Evolutionary conservation across 345 rosid species (phyloP).

Genomic region (Clarkia xantiana): DNA sequence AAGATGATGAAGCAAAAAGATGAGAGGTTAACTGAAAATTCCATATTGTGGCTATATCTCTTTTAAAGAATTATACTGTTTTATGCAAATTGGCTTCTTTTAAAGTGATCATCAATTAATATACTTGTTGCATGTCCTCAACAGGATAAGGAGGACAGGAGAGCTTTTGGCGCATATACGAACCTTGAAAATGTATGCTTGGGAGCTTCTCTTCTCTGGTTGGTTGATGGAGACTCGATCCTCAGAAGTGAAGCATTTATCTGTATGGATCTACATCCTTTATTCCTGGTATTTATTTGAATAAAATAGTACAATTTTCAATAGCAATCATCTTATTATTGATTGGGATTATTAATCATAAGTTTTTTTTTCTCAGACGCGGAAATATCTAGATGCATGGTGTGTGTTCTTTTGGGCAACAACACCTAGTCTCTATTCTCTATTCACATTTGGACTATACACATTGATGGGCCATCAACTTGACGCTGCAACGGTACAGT

Average conservation of each 20-base stretch:
- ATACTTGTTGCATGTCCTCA: slow-evolving; percentile 7
- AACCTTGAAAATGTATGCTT: slow-evolving; percentile 75
- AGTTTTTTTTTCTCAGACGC: slow-evolving; percentile 31
- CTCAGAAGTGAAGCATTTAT: slow-evolving; percentile 66
- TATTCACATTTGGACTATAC: slow-evolving; percentile 73
- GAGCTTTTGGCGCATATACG: slow-evolving; percentile 74
- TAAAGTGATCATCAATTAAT: neutral
- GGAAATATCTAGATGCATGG: slow-evolving; percentile 96
- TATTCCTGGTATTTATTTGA: slow-evolving; percentile 4
- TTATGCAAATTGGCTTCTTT: neutral
- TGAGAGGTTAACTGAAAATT: slow-evolving; percentile 43
- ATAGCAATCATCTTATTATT: neutral
- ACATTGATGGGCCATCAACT: slow-evolving; percentile 85
- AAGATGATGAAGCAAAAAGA: slow-evolving; percentile 97
- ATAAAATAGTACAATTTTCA: neutral
- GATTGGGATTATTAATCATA: too few species aligned
- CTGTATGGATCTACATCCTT: slow-evolving; percentile 28
- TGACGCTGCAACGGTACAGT: slow-evolving; percentile 77
- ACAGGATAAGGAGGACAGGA: slow-evolving; percentile 80
- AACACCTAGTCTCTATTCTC: slow-evolving; percentile 84
- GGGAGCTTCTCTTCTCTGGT: slow-evolving; percentile 72
- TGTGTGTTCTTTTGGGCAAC: slow-evolving; percentile 98
- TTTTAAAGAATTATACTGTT: too few species aligned
- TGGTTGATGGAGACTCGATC: slow-evolving; percentile 71
- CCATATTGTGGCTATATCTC: too few species aligned